Percentiles rank a stretch among this genome's conserved stretches.
These are phyloP conservation scores for Discostella stelligera DNA, from an alignment of 352 stramenopile genomes.

Conservation along the genomic window DNA sequence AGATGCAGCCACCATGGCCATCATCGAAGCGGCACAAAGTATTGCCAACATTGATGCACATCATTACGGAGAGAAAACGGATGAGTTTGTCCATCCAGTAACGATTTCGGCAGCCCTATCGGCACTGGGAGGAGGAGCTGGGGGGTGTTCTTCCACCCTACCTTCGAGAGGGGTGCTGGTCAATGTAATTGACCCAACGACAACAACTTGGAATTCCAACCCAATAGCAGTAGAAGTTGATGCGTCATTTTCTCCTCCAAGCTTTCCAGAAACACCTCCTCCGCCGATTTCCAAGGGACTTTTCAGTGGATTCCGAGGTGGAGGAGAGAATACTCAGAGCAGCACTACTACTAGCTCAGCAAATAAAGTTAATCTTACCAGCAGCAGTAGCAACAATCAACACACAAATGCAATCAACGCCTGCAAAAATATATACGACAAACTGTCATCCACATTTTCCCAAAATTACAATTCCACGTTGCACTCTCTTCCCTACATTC, in stretches of 20 bases:
- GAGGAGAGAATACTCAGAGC: neutral
- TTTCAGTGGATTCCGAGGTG: constrained; percentile 26
- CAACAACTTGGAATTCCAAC: neutral
- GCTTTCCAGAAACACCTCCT: constrained; percentile 5
- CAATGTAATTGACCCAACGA: constrained; percentile 73
- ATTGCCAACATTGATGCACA: constrained; percentile 8
- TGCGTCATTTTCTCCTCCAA: neutral
- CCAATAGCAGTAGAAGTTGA: neutral
- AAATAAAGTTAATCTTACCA: neutral
- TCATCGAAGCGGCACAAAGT: constrained; percentile 23
- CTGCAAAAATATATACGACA: constrained; percentile 47
- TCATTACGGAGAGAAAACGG: neutral
- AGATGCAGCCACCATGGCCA: constrained; percentile 8
- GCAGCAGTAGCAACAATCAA: neutral
- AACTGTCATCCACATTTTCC: constrained; percentile 49
- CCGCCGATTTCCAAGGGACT: neutral
- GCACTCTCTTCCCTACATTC: constrained; percentile 55
- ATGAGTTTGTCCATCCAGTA: neutral
- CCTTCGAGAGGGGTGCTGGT: constrained; percentile 37
- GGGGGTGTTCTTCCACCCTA: constrained; percentile 4
- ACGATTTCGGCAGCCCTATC: constrained; percentile 23
- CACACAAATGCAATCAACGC: constrained; percentile 3
- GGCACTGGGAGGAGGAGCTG: constrained; percentile 16
- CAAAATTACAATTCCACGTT: constrained; percentile 57
- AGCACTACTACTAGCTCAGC: too few relatives aligned